Evolutionary conservation across 176 grass and related monocot species (phyloP), one percentile per base, ranked within the genome.

Genomic region (Juncus effusus): DNA sequence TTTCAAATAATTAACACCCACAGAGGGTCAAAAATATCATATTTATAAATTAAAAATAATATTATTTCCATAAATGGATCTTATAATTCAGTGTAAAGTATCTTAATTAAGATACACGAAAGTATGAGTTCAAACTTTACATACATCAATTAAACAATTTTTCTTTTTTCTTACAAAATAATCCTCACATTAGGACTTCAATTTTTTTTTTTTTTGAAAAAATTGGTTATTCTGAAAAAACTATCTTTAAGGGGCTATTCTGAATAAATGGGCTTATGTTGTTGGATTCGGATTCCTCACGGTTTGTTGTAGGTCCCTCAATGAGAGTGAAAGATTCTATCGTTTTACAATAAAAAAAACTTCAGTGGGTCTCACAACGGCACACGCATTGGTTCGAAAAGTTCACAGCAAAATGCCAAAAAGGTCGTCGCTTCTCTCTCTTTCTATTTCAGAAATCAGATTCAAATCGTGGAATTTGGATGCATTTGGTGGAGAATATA

Each of bases 251-350:
- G 19, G 19, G 19, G 19, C 19, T 28, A 28, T 28, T 28, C 19
- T 28, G 19, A 28, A 28, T 28, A 28, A 28, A 28, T 28, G 19
- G 19, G 19, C 19, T 28, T 28, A 28, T 28, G 19, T 28, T 28
- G 19, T 28, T 28, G 19, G 19, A 28, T 28, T 28, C 19, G 78
- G 84, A 87, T 79, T 81, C 81, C 78, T 79, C 69, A 57, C 62
- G 16, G 78, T 65, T 58, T 69, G 61, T 58, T 69, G 61, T 79
- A 84, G 80, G 50, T 0, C 70, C 77, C 65, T 10, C 56, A 37
- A 68, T 61, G 75, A 87, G 80, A 79, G 84, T 70, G 87, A 90
- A 92, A 92, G 81, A 84, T 92, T 92, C 84, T 81, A 79, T 54
- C 7, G 81, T 59, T 71, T 42, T 42, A 59, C 40, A 72, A 45